A percentile compares a stretch with the other conserved stretches of the same genome.
phyloP scores from a whole-genome alignment of 495 filamentous ascomycete genomes.

The Neurospora sp. region DNA sequence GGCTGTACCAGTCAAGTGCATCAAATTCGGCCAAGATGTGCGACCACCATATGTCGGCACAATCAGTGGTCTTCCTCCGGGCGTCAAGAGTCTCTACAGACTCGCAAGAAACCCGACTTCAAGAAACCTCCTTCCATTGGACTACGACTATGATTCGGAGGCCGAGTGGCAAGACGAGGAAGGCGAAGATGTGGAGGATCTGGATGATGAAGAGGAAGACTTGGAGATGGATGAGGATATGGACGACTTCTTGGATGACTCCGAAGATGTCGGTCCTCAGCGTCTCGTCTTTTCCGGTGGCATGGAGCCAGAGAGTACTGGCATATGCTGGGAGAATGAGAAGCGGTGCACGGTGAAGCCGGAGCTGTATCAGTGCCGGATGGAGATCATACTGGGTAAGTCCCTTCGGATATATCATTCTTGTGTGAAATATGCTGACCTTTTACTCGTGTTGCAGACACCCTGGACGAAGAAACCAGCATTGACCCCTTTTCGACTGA shows the following conservation, averaged over 20 bases:
- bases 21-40: slow-evolving; percentile 80
- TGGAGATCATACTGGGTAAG: slow-evolving; percentile 66
- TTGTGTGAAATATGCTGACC: slow-evolving; percentile 3
- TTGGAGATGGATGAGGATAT: slow-evolving; percentile 54
- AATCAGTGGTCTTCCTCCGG: slow-evolving; percentile 49
- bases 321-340: slow-evolving; percentile 69
- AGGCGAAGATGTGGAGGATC: slow-evolving; percentile 49
- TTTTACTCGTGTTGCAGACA: slow-evolving; percentile 14
- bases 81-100: slow-evolving; percentile 31
- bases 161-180: slow-evolving; percentile 65
- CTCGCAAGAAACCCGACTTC: slow-evolving; percentile 63
- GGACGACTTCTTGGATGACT: slow-evolving; percentile 70
- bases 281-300: slow-evolving; percentile 45
- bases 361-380: slow-evolving; percentile 45
- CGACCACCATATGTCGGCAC: slow-evolving; percentile 87
- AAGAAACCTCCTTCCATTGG: slow-evolving; percentile 51
- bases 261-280: slow-evolving; percentile 39
- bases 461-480: slow-evolving; percentile 29
- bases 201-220: slow-evolving; percentile 71
- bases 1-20: slow-evolving; percentile 59
- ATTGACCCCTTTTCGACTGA: slow-evolving; percentile 78
- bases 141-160: slow-evolving; percentile 96
- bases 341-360: slow-evolving; percentile 29
- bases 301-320: slow-evolving; percentile 63
- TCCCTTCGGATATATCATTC: neutral